Conservation (phyloP, 805 yeast genomes). For the Kazachstania bromeliacearum region DNA sequence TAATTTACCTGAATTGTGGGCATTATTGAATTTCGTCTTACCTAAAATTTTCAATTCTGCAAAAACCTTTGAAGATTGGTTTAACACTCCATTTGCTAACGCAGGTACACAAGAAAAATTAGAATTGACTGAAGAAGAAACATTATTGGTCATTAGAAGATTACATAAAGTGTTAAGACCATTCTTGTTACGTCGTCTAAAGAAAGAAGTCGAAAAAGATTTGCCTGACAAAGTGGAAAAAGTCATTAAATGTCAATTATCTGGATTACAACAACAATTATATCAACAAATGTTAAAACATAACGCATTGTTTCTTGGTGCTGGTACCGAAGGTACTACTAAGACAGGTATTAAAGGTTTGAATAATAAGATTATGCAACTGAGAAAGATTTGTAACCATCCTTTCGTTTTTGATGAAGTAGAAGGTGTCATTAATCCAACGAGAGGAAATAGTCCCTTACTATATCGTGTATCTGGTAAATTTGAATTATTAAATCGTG, state of each 20-base stretch:
- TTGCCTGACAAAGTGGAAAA: slow-evolving; percentile 78
- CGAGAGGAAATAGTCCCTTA: slow-evolving; percentile 50
- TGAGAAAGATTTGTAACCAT: slow-evolving; percentile 78
- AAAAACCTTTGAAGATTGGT: slow-evolving; percentile 83
- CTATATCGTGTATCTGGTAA: slow-evolving; percentile 76
- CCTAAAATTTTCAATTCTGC: slow-evolving; percentile 82
- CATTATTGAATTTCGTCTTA: slow-evolving; percentile 67
- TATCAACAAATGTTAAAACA: slow-evolving; percentile 73
- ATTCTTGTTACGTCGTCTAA: slow-evolving; percentile 71
- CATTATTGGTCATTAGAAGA: slow-evolving; percentile 71
- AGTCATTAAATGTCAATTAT: slow-evolving; percentile 69
- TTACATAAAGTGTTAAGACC: slow-evolving; percentile 81
- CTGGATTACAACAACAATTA: slow-evolving; percentile 59
- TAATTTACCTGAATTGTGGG: slow-evolving; percentile 81
- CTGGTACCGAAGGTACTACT: slow-evolving; percentile 45
- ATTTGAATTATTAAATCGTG: slow-evolving; percentile 66
- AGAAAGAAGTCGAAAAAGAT: slow-evolving; percentile 80
- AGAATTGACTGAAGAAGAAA: slow-evolving; percentile 79
- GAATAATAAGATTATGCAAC: slow-evolving; percentile 77
- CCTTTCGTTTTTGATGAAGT: slow-evolving; percentile 82
- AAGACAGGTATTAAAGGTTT: slow-evolving; percentile 66
- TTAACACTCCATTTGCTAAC: slow-evolving; percentile 79
- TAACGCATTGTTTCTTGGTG: slow-evolving; percentile 58
- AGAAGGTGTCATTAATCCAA: slow-evolving; percentile 59
- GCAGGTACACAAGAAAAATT: slow-evolving; percentile 76